Percentiles rank a stretch among this genome's conserved stretches.
These are phyloP conservation scores for Colletotrichum theobromicola DNA, from an alignment of 2,329 filamentous ascomycete genomes.

Conservation along the genomic window DNA sequence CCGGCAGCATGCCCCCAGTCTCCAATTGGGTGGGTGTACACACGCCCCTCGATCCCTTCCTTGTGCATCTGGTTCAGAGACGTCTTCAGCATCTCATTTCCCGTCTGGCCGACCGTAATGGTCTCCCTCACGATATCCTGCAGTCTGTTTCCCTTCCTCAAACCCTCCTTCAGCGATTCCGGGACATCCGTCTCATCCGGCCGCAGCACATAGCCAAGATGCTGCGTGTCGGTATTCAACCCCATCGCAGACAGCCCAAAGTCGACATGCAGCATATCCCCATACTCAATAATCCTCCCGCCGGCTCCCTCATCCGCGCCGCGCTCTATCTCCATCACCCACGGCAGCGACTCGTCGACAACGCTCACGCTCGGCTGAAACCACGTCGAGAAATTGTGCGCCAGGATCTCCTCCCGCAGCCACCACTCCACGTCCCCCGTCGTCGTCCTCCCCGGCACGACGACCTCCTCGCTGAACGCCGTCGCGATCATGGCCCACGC, in stretches of 20 bases:
- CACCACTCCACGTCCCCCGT: constrained; percentile 56
- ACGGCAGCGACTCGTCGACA: constrained; percentile 31
- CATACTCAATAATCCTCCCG: constrained; percentile 41
- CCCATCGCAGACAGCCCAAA: constrained; percentile 53
- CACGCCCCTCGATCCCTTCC: constrained; percentile 49
- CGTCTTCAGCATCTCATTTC: constrained; percentile 48
- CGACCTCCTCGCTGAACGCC: constrained; percentile 47
- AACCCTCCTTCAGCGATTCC: constrained; percentile 42
- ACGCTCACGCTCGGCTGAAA: constrained; percentile 53
- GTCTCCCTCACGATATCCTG: constrained; percentile 52
- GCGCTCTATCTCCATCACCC: neutral
- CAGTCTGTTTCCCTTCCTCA: constrained; percentile 50
- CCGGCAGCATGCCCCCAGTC: constrained; percentile 58
- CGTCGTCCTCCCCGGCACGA: constrained; percentile 47
- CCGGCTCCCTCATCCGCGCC: constrained; percentile 17
- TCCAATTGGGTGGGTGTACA: constrained; percentile 55
- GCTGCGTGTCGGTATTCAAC: constrained; percentile 56
- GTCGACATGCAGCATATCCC: constrained; percentile 54
- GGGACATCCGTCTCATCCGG: constrained; percentile 48
- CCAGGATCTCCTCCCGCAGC: constrained; percentile 53
- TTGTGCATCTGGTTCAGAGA: constrained; percentile 42
- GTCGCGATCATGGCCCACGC: constrained; percentile 54
- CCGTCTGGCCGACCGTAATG: constrained; percentile 48
- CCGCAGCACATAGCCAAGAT: constrained; percentile 52
- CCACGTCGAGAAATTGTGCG: constrained; percentile 57